Evolutionary conservation across 2,329 filamentous ascomycete genomes (phyloP).

Genomic region (Diplodia sapinea): DNA sequence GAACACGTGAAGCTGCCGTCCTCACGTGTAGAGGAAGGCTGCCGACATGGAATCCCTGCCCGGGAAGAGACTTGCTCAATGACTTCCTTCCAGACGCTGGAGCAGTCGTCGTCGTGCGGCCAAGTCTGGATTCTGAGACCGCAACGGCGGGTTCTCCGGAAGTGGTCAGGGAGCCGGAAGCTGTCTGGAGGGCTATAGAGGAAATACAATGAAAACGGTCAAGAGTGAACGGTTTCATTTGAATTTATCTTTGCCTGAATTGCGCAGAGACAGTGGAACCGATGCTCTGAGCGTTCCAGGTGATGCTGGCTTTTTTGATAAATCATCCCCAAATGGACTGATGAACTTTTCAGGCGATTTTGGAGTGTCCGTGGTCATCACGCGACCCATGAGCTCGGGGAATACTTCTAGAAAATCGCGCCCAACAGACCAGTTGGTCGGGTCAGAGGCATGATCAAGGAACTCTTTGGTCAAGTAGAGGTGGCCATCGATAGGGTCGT

Average conservation of each 20-base stretch:
- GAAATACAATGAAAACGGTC: conserved; percentile 6
- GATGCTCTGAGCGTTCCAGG: conserved; percentile 27
- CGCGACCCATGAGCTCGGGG: conserved; percentile 11
- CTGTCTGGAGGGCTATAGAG: conserved; percentile 2
- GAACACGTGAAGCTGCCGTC: neutral
- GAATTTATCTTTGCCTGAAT: conserved; percentile 16
- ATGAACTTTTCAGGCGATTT: neutral
- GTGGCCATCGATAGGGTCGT: conserved; percentile 15
- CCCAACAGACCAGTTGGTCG: conserved; percentile 18
- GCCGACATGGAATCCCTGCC: neutral
- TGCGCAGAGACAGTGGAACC: conserved; percentile 19
- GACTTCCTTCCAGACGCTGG: neutral
- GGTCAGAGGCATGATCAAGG: conserved; percentile 1
- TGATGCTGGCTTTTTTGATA: conserved; percentile 13
- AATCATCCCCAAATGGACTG: neutral
- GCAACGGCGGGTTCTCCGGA: conserved; percentile 2
- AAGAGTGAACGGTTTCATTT: conserved; percentile 7
- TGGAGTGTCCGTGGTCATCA: neutral
- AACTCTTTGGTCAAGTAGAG: conserved; percentile 25
- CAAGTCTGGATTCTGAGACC: neutral
- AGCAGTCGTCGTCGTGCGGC: neutral
- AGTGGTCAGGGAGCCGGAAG: neutral
- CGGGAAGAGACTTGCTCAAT: neutral
- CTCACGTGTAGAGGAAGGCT: neutral
- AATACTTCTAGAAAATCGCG: conserved; percentile 13